phyloP scores from a whole-genome alignment of 257 asterid genomes.

The Solanum raphanifolium region DNA sequence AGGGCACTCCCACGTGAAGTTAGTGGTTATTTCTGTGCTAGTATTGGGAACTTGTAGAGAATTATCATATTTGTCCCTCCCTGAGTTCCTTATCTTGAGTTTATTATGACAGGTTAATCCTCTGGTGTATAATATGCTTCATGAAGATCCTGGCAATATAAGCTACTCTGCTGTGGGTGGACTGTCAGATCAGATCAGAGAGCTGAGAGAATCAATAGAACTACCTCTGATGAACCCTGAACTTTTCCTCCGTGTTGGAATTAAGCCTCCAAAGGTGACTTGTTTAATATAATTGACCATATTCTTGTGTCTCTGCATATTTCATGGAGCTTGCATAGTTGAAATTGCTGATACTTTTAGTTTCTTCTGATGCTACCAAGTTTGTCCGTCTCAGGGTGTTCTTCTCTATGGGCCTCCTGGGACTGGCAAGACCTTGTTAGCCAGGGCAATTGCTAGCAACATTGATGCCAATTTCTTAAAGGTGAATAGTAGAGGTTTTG shows the following conservation, averaged over 20 bases:
- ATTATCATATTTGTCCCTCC: neutral
- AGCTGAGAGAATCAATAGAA: constrained; percentile 89
- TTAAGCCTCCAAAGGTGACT: constrained; percentile 88
- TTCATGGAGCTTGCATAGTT: neutral
- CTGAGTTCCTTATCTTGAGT: neutral
- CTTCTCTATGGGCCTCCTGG: constrained; percentile 99
- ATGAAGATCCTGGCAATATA: constrained; percentile 93
- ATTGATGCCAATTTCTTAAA: constrained; percentile 92
- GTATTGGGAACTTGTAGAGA: neutral
- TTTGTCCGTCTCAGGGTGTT: constrained; percentile 56
- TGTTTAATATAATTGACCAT: neutral
- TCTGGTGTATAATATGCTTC: constrained; percentile 92
- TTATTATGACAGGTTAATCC: constrained; percentile 63
- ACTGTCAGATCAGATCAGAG: constrained; percentile 84
- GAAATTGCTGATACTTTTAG: neutral
- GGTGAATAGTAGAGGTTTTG: constrained; percentile 20
- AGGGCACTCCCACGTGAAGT: constrained; percentile 98
- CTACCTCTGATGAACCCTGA: constrained; percentile 94
- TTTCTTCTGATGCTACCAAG: neutral
- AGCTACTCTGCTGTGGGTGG: constrained; percentile 98
- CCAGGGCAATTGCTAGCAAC: constrained; percentile 96
- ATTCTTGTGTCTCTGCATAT: neutral
- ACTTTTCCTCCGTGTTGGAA: constrained; percentile 88
- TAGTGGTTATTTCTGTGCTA: constrained; percentile 1
- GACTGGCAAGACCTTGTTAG: constrained; percentile 93